Conservation (phyloP, 2,329 filamentous ascomycete genomes). For the Monosporascus cannonballus region DNA sequence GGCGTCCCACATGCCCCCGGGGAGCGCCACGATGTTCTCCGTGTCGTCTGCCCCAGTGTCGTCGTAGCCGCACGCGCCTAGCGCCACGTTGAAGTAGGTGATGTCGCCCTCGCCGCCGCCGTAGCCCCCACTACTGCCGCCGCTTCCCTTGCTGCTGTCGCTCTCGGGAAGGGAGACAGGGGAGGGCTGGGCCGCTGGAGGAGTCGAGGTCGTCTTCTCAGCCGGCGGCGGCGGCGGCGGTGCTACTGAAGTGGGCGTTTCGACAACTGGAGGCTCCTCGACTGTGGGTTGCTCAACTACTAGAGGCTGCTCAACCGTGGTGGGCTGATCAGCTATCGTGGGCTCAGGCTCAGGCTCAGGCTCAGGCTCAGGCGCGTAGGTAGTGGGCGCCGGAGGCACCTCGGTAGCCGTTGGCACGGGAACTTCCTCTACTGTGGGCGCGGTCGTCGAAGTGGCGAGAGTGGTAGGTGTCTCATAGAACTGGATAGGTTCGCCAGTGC, state of each 20-base stretch:
- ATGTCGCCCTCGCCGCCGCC: slow-evolving; percentile 50
- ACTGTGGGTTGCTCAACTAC: too few species aligned
- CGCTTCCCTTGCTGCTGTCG: slow-evolving; percentile 16
- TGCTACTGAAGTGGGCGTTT: slow-evolving; percentile 5
- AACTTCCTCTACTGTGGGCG: slow-evolving; percentile 7
- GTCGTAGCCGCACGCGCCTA: slow-evolving; percentile 62
- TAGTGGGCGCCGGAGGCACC: slow-evolving; percentile 5
- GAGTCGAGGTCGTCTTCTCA: slow-evolving; percentile 4
- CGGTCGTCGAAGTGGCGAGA: slow-evolving; percentile 18
- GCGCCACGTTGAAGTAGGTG: slow-evolving; percentile 67
- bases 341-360: slow-evolving; percentile 7
- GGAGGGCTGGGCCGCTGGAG: slow-evolving; percentile 4
- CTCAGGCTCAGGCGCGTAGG: neutral
- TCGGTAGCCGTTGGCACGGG: neutral
- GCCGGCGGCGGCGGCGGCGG: slow-evolving; percentile 10
- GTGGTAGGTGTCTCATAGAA: slow-evolving; percentile 1
- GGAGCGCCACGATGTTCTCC: slow-evolving; percentile 64
- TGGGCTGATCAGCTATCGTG: slow-evolving; percentile 1
- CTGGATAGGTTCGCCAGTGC: slow-evolving; percentile 7
- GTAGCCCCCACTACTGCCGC: slow-evolving; percentile 16
- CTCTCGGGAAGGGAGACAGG: slow-evolving; percentile 7
- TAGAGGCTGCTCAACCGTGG: neutral
- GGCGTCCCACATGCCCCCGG: slow-evolving; percentile 38
- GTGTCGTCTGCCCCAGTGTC: slow-evolving; percentile 48
- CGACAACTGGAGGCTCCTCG: slow-evolving; percentile 3